These are phyloP conservation scores for Aurantiochytrium sp. DNA, from an alignment of 108 stramenopile genomes.

Conservation along the genomic window DNA sequence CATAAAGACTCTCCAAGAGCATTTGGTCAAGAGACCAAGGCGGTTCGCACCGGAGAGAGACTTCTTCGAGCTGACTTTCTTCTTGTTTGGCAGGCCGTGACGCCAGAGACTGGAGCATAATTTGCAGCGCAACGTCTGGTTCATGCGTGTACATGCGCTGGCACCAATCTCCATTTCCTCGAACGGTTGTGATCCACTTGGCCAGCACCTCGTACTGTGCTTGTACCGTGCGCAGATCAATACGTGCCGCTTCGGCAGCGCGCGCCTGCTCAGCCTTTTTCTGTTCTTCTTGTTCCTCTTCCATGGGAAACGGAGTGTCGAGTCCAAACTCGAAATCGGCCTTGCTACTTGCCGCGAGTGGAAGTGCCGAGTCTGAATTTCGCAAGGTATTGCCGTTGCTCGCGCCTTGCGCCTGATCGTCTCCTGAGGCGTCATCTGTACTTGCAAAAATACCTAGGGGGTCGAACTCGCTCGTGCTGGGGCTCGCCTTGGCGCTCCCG, in stretches of 20 bases:
- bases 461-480: background rate
- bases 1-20: background rate
- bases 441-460: background rate
- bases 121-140: background rate
- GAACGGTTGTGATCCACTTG: background rate
- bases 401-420: no score
- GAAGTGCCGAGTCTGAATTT: background rate
- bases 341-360: background rate
- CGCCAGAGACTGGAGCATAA: background rate
- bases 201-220: background rate
- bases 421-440: no score
- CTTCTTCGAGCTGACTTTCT: background rate
- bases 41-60: background rate
- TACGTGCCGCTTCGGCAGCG: background rate
- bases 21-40: constrained; percentile 14
- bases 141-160: background rate
- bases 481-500: background rate
- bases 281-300: background rate
- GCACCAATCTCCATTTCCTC: background rate
- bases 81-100: background rate
- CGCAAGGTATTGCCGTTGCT: background rate
- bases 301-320: background rate
- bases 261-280: background rate
- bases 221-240: background rate
- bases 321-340: background rate